Evolutionary conservation across 441 rosid species (phyloP).

Genomic region (Biscutella laevigata): DNA sequence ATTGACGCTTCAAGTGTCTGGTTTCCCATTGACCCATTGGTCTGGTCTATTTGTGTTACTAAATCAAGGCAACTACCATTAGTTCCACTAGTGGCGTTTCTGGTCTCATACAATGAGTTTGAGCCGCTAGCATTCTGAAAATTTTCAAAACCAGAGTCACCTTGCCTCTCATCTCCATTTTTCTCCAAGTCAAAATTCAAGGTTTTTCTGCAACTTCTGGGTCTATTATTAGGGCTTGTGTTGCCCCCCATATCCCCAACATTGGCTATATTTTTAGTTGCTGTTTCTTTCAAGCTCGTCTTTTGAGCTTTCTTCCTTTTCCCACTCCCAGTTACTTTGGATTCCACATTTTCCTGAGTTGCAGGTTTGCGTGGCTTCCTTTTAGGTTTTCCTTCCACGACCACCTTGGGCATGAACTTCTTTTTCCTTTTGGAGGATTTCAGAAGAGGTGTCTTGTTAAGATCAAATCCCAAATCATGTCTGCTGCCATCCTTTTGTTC

Average conservation of each 20-base stretch:
- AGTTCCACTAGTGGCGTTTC: slow-evolving; percentile 14
- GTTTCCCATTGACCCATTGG: slow-evolving; percentile 15
- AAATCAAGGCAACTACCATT: slow-evolving; percentile 16
- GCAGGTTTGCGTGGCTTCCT: slow-evolving; percentile 39
- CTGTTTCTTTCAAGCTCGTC: slow-evolving; percentile 38
- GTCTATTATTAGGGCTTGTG: slow-evolving; percentile 25
- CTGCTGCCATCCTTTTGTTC: slow-evolving; percentile 28
- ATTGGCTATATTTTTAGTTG: slow-evolving; percentile 19
- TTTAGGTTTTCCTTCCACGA: slow-evolving; percentile 56
- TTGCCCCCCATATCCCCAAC: slow-evolving; percentile 20
- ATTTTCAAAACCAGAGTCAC: slow-evolving; percentile 19
- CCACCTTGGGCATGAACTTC: slow-evolving; percentile 86
- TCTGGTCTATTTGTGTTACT: slow-evolving; percentile 30
- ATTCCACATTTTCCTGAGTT: slow-evolving; percentile 24
- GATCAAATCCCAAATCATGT: slow-evolving; percentile 42
- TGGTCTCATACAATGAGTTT: slow-evolving; percentile 19
- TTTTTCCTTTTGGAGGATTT: slow-evolving; percentile 57
- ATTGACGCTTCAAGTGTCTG: slow-evolving; percentile 11
- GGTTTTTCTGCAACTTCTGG: slow-evolving; percentile 48
- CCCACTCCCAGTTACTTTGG: slow-evolving; percentile 30
- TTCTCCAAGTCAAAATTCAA: slow-evolving; percentile 53
- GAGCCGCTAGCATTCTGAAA: slow-evolving; percentile 16
- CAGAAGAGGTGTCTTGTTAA: slow-evolving; percentile 69
- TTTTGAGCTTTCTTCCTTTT: slow-evolving; percentile 62
- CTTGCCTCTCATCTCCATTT: slow-evolving; percentile 22